Evolutionary conservation across 306 rosid genomes (phyloP).

Genomic region (Luffa acutangula): DNA sequence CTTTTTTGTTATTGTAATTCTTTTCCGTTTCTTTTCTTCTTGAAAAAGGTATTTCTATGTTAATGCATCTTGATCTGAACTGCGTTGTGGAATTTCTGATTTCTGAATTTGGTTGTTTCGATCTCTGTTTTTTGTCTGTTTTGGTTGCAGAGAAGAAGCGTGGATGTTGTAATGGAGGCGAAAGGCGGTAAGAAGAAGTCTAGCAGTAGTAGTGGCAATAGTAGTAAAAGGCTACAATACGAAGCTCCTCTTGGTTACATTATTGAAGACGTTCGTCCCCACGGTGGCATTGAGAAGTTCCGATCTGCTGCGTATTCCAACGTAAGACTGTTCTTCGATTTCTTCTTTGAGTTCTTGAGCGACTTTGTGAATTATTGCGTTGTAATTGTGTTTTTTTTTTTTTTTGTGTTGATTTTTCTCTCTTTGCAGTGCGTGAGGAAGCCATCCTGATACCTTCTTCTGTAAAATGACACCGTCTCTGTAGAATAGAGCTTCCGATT

Average conservation of each 20-base stretch:
- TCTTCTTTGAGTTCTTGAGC: neutral
- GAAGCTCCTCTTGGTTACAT: conserved; percentile 55
- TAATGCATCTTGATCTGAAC: neutral
- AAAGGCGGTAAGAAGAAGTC: conserved; percentile 42
- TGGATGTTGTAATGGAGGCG: conserved; percentile 49
- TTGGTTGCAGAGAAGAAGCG: conserved; percentile 22
- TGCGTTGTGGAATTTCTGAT: neutral
- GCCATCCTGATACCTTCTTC: conserved; percentile 33
- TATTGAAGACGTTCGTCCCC: conserved; percentile 62
- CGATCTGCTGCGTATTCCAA: conserved; percentile 56
- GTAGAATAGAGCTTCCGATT: conserved; percentile 9
- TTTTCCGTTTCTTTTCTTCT: neutral
- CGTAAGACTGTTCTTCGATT: conserved; percentile 21
- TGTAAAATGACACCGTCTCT: neutral
- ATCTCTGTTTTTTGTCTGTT: neutral
- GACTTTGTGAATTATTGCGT: neutral
- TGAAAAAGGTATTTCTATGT: neutral
- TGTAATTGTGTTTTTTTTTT: neutral
- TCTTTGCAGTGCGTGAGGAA: conserved; percentile 44
- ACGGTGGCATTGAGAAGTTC: conserved; percentile 57
- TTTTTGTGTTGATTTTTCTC: neutral
- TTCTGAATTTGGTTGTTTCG: neutral
- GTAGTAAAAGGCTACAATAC: conserved; percentile 21
- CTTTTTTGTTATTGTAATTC: neutral
- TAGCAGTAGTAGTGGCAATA: conserved; percentile 24